Conservation (phyloP, 2,329 filamentous ascomycete genomes). For the Knufia fluminis region DNA sequence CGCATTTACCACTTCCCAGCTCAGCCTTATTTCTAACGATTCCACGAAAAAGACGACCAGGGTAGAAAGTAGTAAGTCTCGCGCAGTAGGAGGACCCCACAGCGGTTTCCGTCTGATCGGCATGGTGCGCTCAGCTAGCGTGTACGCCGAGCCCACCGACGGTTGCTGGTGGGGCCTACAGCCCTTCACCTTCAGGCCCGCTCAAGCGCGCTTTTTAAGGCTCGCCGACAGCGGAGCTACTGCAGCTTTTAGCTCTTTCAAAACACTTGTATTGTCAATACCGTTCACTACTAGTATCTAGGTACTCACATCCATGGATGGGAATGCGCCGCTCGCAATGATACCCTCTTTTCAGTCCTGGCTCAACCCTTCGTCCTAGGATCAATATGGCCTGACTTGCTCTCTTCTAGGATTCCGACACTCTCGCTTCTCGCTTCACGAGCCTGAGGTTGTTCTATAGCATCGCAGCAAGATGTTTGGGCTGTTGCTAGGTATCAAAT, state of each 20-base stretch:
- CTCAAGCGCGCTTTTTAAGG: background rate
- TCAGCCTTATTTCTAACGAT: constrained; percentile 5
- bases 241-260: background rate
- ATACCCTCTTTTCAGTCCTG: background rate
- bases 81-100: background rate
- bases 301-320: too few relatives aligned
- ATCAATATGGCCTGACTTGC: background rate
- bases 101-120: background rate
- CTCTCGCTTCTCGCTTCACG: background rate
- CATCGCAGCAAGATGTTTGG: background rate
- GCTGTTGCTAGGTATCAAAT: background rate
- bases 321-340: too few relatives aligned
- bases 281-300: too few relatives aligned
- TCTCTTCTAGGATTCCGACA: background rate
- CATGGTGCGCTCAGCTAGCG: background rate
- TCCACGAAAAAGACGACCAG: too few relatives aligned
- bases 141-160: background rate
- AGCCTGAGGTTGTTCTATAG: background rate
- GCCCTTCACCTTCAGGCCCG: background rate
- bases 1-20: background rate
- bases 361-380: background rate
- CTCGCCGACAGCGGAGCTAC: background rate
- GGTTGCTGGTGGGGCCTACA: background rate
- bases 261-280: too few relatives aligned
- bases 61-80: too few relatives aligned